These are phyloP conservation scores for Tuber borchii DNA, from an alignment of 495 filamentous ascomycete species.

Conservation along the genomic window DNA sequence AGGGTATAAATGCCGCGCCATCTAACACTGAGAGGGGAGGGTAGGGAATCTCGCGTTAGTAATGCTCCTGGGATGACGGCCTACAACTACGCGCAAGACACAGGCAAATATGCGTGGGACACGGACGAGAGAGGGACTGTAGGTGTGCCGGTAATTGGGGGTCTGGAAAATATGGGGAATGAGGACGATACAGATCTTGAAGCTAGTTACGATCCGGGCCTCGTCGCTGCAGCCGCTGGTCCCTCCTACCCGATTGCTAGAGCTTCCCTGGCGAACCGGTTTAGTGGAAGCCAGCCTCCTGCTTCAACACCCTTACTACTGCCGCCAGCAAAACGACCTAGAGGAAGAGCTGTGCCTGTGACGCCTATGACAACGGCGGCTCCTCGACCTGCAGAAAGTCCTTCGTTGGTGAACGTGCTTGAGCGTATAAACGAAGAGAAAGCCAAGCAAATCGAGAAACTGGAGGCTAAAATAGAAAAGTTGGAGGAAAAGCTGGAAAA, in stretches of 20 bases:
- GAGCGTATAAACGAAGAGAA: constrained; percentile 31
- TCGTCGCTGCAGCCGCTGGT: not conserved
- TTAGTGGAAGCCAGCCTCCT: not conserved
- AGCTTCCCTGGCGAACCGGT: not conserved
- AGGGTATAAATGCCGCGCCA: not conserved
- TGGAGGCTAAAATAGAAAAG: constrained; percentile 29
- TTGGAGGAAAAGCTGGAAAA: constrained; percentile 31
- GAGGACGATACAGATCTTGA: not conserved
- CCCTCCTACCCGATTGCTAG: not conserved
- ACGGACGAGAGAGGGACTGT: not conserved
- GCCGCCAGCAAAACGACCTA: not conserved
- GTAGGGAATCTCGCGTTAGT: constrained; percentile 25
- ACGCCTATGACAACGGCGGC: not conserved
- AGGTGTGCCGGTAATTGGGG: not conserved
- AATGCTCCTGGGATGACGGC: not conserved
- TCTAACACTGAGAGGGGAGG: constrained; percentile 6
- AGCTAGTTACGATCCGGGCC: not conserved
- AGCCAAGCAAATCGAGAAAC: constrained; percentile 25
- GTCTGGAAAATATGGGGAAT: not conserved
- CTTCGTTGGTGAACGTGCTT: constrained; percentile 18
- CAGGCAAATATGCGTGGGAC: not conserved
- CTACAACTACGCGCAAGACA: constrained; percentile 1
- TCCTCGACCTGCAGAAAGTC: not conserved
- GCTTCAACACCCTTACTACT: not conserved
- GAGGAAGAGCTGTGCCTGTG: not conserved